phyloP scores from a whole-genome alignment of 1,139 yeast species.

The Scheffersomyces insectosa region DNA sequence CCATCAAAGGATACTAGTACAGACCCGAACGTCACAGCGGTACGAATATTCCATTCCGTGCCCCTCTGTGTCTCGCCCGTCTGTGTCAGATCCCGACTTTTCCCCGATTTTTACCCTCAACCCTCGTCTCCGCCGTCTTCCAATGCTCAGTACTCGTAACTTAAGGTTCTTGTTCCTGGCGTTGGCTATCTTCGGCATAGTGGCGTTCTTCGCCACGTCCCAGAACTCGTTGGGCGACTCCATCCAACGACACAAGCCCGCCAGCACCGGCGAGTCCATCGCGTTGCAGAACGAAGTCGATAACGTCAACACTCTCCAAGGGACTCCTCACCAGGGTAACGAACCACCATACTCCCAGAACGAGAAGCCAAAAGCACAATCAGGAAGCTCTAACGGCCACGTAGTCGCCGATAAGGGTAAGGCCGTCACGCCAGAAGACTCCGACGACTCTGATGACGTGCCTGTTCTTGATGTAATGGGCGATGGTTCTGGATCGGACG shows the following conservation, averaged over 20 bases:
- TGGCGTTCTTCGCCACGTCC: slow-evolving; percentile 39
- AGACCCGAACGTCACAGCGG: too few relatives aligned
- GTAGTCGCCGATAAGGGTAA: slow-evolving; percentile 25
- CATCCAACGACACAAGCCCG: slow-evolving; percentile 28
- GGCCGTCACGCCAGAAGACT: slow-evolving; percentile 7
- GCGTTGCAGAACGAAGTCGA: slow-evolving; percentile 8
- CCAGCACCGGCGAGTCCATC: slow-evolving; percentile 22
- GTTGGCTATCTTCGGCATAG: slow-evolving; percentile 34
- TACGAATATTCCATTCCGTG: too few relatives aligned
- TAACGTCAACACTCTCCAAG: slow-evolving; percentile 33
- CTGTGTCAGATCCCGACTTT: too few relatives aligned
- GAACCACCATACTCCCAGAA: slow-evolving; percentile 36
- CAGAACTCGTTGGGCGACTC: slow-evolving; percentile 28
- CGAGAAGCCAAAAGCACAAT: slow-evolving; percentile 3
- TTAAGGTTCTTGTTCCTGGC: slow-evolving; percentile 37
- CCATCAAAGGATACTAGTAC: too few relatives aligned
- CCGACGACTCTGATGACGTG: slow-evolving; percentile 1
- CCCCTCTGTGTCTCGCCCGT: too few relatives aligned
- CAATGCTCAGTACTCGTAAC: slow-evolving; percentile 39
- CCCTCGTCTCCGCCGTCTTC: neutral
- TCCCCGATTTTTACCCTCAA: too few relatives aligned
- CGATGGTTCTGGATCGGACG: neutral
- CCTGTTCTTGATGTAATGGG: too few relatives aligned
- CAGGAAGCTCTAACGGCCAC: slow-evolving; percentile 5
- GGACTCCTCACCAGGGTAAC: slow-evolving; percentile 32